Base-by-base conservation (phyloP, 2,329 filamentous ascomycete species). In the Chaetomiaceae sp. region DNA sequence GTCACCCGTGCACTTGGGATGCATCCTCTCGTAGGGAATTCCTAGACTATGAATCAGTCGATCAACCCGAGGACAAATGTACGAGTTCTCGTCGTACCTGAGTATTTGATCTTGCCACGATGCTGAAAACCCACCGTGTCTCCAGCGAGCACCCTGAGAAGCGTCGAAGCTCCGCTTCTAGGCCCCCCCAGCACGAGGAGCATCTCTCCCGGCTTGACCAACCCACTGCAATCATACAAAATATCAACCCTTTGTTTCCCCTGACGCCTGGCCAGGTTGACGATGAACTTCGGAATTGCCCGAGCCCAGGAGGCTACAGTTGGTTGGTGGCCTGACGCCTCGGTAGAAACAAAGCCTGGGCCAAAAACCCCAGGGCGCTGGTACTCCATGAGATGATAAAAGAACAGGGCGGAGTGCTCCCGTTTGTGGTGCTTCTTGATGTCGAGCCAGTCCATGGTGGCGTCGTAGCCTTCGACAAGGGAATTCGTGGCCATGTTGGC, bases 101-200 rank as follows among this genome's bases (percentile, higher is more conserved):
- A 78, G 58, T 86, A 87, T 65, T 86, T 83, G 19, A 39, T 21
- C 30, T 4, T 21, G 17, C 53, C 12, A 68, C 81, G 79, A 7
- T 86, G 69, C 52, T 74, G 73, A 57, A 87, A 77, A 20, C 84
- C 84, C 55, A 85, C 76, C 0, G 79, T 82, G 62, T 86, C 82
- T 30, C 84, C 83, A 4, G 56, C 25, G 7, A 58, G 12, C 2
- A 54, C 47, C 47, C 56, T 56, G 20, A 58, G 47, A 13, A 56
- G 41, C 4, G 56, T 55, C 4, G 55, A 54, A 30, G 53, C 55
- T 1, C 55, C 55, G 34, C 44, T 50, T 7, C 55, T 53, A 3
- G 53, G 55, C 2, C 44, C 33, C 2, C 55, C 0, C 68, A 70
- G 5, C 61, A 65, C 35, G 82, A 66, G 0, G 77, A 77, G 0